phyloP scores from a whole-genome alignment of 345 rosid genomes.

The Aethionema arabicum region DNA sequence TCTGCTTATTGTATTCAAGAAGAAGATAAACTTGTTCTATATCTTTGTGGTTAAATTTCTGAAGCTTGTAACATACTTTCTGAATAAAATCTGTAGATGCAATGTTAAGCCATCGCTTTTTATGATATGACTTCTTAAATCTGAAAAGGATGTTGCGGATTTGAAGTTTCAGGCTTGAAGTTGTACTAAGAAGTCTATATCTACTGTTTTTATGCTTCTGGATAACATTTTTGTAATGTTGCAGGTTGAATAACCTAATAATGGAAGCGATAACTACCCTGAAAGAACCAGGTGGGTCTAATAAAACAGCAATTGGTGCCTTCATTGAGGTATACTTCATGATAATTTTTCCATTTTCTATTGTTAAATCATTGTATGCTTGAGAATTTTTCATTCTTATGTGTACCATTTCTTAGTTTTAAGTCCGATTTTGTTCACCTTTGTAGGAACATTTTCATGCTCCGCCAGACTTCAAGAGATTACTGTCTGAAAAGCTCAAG shows the following conservation, averaged over 20 bases:
- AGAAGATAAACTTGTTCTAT: slow-evolving; percentile 13
- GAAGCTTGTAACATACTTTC: slow-evolving; percentile 1
- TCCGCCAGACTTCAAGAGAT: slow-evolving; percentile 83
- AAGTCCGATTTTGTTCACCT: slow-evolving; percentile 19
- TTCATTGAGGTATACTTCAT: slow-evolving; percentile 71
- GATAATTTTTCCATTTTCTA: background rate
- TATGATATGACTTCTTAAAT: background rate
- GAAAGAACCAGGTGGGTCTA: slow-evolving; percentile 92
- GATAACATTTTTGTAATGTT: background rate
- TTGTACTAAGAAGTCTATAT: background rate
- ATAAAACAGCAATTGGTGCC: slow-evolving; percentile 78
- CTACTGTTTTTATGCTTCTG: background rate
- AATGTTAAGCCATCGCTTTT: too few relatives aligned
- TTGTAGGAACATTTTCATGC: slow-evolving; percentile 91
- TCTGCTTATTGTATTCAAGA: background rate
- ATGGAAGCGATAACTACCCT: slow-evolving; percentile 80
- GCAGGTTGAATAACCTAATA: slow-evolving; percentile 85
- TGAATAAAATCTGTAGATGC: background rate
- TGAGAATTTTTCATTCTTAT: background rate
- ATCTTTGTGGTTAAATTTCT: background rate
- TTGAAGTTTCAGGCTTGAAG: background rate
- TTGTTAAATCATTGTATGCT: background rate
- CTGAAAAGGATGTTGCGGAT: slow-evolving; percentile 3
- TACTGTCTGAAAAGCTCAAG: slow-evolving; percentile 81
- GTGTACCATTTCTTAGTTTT: background rate